These are phyloP conservation scores for Stagonosporopsis rhizophila DNA, from an alignment of 2,329 filamentous ascomycete genomes.

Conservation along the genomic window DNA sequence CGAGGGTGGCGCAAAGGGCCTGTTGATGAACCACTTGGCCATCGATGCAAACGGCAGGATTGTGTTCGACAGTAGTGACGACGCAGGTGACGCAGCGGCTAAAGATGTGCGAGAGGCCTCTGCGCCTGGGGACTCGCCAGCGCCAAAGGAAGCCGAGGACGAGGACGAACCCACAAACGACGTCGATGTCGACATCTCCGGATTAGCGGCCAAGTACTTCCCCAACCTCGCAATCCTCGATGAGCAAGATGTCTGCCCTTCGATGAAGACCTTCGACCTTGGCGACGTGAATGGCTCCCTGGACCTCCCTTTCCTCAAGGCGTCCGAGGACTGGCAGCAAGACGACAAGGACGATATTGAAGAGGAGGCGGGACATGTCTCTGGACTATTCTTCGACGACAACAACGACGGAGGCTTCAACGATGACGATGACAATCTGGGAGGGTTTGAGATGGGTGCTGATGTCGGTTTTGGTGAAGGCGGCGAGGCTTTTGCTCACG, in stretches of 20 bases:
- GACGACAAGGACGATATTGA: conserved; percentile 68
- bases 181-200: conserved; percentile 78
- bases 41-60: conserved; percentile 92
- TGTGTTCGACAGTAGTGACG: conserved; percentile 98
- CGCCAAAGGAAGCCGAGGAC: conserved; percentile 42
- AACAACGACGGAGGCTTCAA: conserved; percentile 85
- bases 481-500: conserved; percentile 92
- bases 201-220: conserved; percentile 82
- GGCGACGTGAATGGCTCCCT: conserved; percentile 84
- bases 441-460: conserved; percentile 63
- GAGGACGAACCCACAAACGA: conserved; percentile 54
- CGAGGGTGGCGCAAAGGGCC: conserved; percentile 93
- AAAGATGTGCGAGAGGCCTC: conserved; percentile 54
- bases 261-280: conserved; percentile 90
- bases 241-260: conserved; percentile 90
- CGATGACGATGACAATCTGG: conserved; percentile 71
- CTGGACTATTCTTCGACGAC: conserved; percentile 84
- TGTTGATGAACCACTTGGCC: conserved; percentile 94
- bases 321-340: conserved; percentile 82
- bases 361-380: conserved; percentile 65
- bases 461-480: conserved; percentile 93
- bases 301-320: conserved; percentile 91
- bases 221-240: conserved; percentile 79
- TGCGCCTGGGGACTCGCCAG: conserved; percentile 49
- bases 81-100: conserved; percentile 64